Percentiles rank a stretch among this genome's conserved stretches.
Conservation (phyloP, 2,329 filamentous ascomycete genomes). For the Colletotrichum acutatum region DNA sequence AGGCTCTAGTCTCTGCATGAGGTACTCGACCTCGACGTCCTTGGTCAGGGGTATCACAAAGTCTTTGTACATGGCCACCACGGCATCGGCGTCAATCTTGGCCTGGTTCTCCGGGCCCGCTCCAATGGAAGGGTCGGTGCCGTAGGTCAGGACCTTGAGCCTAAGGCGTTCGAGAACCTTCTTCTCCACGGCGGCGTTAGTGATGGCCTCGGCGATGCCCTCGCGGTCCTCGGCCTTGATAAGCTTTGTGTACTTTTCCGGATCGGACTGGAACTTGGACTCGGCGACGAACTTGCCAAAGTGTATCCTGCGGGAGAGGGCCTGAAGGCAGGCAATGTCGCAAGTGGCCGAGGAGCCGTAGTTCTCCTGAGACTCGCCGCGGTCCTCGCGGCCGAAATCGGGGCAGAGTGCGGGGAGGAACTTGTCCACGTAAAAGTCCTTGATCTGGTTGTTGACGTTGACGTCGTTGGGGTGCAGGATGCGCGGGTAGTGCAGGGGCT, state of each 20-base stretch:
- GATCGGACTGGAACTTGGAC: constrained; percentile 89
- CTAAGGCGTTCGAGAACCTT: constrained; percentile 88
- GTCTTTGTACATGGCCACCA: constrained; percentile 90
- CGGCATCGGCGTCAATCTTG: constrained; percentile 94
- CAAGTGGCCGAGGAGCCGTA: constrained; percentile 93
- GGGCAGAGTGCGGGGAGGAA: constrained; percentile 88
- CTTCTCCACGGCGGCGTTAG: constrained; percentile 85
- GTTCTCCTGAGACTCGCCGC: constrained; percentile 90
- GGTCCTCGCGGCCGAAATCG: constrained; percentile 80
- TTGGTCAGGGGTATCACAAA: constrained; percentile 98
- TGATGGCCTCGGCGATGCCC: constrained; percentile 91
- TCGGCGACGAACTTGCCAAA: constrained; percentile 99
- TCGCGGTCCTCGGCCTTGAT: constrained; percentile 84
- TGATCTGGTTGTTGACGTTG: constrained; percentile 90
- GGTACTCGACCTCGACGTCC: constrained; percentile 95
- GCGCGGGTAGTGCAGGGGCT: constrained; percentile 85
- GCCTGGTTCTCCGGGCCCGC: constrained; percentile 64
- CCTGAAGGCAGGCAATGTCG: constrained; percentile 91
- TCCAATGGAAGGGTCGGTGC: constrained; percentile 81
- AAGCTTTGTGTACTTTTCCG: constrained; percentile 81
- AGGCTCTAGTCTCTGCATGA: constrained; percentile 86
- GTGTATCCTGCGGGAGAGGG: constrained; percentile 89
- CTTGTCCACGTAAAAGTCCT: constrained; percentile 82
- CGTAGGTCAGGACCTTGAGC: constrained; percentile 93
- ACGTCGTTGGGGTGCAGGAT: constrained; percentile 91